Base-by-base conservation (phyloP, 2,329 filamentous ascomycete genomes). In the Penicillium brevicompactum region DNA sequence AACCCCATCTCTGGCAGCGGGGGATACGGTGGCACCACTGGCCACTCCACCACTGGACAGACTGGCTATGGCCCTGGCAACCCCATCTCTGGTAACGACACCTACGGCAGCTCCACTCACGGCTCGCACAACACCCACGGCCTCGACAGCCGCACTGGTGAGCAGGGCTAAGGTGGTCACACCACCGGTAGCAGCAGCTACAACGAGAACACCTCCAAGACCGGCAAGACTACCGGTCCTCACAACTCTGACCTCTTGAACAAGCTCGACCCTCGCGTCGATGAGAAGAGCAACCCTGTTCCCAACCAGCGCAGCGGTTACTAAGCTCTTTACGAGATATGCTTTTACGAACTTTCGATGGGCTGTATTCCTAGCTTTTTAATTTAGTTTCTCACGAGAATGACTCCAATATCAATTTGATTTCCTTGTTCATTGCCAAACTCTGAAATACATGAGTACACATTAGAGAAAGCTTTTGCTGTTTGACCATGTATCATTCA, bases 111-210 rank as follows among this genome's bases (percentile, higher is more conserved):
- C 11, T 49, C 48, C 8, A 41, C 49, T 7, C 24, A 27, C 2
- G 53, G 38, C n/a, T 84, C 84, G 68, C 78, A 80, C 30, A 69
- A 84, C 61, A 81, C 81, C n/a, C 75, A 81, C n/a, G 71, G 83
- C 43, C 71, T 78, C 10, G 78, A 62, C 40, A 59, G 51, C 34
- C 59, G 50, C n/a, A 34, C 44, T 21, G 43, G 43, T 5, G 51
- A 56, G 34, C 50, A 57, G 21, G 55, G 46, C 42, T 56, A 60
- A 10, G 56, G 56, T 40, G 58, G 52, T 14, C 34, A 51, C 37
- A 49, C 56, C 9, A 46, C 55, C 4, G 53, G 55, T 45, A 51
- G 55, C n/a, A 62, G 57, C 45, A 59, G 52, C 53, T 64, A 63
- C 32, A 55, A 53, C n/a, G 21, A 47, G 1, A 32, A 41, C 13